Conservation (phyloP, 768 basidiomycete species). For the Hygrocybe punicea region DNA sequence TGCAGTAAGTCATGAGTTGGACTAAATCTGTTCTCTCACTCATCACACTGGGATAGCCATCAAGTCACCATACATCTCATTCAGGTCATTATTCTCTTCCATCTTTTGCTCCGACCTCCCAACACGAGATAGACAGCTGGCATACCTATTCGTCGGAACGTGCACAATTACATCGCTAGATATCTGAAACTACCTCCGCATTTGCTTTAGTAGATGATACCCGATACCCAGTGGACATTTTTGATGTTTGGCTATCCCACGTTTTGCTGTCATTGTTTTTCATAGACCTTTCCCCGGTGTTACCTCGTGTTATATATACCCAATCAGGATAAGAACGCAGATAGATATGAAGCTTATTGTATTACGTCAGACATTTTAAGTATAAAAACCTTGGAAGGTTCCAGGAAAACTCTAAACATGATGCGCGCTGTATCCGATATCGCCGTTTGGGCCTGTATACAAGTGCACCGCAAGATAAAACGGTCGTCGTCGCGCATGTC, state of each 20-base stretch:
- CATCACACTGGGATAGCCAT: constrained; percentile 16
- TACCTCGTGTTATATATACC: background rate
- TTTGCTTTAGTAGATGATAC: constrained; percentile 13
- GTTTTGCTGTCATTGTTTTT: background rate
- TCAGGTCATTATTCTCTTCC: constrained; percentile 46
- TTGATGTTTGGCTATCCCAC: background rate
- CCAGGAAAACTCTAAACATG: background rate
- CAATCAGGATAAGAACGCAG: background rate
- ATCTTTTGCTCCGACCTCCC: constrained; percentile 46
- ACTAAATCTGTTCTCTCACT: constrained; percentile 1
- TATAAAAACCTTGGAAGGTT: background rate
- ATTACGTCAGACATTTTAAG: background rate
- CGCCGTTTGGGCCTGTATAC: too few relatives aligned
- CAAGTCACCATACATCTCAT: constrained; percentile 36
- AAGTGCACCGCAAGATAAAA: too few relatives aligned
- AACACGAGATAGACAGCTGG: constrained; percentile 56
- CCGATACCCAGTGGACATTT: constrained; percentile 3
- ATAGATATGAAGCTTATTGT: background rate
- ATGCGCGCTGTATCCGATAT: too few relatives aligned
- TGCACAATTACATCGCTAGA: constrained; percentile 57
- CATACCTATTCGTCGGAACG: constrained; percentile 66
- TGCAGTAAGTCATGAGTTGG: constrained; percentile 37
- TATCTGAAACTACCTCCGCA: constrained; percentile 1
- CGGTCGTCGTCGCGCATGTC: too few relatives aligned
- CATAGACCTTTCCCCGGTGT: background rate